Evolutionary conservation across 257 asterid species (phyloP).

Genomic region (Apocynum venetum): DNA sequence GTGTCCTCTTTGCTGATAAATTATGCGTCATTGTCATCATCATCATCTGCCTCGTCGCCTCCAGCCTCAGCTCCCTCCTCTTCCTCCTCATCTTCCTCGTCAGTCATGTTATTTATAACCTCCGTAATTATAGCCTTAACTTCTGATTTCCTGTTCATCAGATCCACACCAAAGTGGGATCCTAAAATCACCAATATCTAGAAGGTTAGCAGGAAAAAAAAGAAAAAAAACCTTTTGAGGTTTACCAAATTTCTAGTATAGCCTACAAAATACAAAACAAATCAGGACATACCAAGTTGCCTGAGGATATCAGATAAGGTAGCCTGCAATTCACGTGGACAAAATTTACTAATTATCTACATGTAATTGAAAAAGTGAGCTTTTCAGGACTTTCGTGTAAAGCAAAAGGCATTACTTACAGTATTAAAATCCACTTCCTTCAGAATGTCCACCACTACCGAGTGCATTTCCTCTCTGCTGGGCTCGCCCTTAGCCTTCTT

Average conservation of each 20-base stretch:
- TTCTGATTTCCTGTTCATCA: constrained; percentile 68
- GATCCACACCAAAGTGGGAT: constrained; percentile 54
- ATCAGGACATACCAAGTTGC: constrained; percentile 60
- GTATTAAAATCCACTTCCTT: constrained; percentile 82
- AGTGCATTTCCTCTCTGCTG: constrained; percentile 59
- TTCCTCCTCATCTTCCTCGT: constrained; percentile 66
- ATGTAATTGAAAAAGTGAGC: not conserved
- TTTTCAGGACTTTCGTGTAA: not conserved
- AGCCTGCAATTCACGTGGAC: constrained; percentile 51
- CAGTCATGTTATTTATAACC: constrained; percentile 80
- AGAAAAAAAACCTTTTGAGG: not conserved
- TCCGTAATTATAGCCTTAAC: constrained; percentile 80
- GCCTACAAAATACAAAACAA: not conserved
- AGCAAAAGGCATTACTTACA: constrained; percentile 40
- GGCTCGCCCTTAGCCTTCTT: constrained; percentile 54
- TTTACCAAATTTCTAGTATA: not conserved
- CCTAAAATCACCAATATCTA: constrained; percentile 33
- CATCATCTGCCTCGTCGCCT: constrained; percentile 38
- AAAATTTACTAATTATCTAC: not conserved
- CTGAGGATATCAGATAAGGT: constrained; percentile 80
- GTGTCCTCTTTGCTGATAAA: not conserved
- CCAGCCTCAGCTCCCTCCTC: constrained; percentile 34
- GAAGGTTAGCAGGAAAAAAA: not conserved
- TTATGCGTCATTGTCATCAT: constrained; percentile 22
- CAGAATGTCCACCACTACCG: constrained; percentile 53